phyloP scores from a whole-genome alignment of 176 grass and related monocot genomes.

The Poa pratensis region DNA sequence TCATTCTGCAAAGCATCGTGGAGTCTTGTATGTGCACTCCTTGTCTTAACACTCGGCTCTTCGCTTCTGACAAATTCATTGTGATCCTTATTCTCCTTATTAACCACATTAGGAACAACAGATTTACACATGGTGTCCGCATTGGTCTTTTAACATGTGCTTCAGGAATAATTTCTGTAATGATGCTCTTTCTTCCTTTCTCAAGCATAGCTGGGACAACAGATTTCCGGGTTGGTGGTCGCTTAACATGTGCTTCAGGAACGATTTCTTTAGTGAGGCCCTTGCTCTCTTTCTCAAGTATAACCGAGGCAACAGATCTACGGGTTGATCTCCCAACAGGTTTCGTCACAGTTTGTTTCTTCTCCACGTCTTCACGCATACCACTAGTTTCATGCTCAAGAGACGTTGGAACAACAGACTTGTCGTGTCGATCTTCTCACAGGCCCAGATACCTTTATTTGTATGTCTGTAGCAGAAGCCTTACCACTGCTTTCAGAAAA shows the following conservation, averaged over 20 bases:
- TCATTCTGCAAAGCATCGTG: neutral
- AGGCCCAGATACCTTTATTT: neutral
- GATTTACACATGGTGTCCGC: conserved; percentile 18
- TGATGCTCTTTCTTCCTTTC: conserved; percentile 17
- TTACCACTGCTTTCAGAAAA: conserved; percentile 3
- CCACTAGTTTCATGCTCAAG: conserved; percentile 16
- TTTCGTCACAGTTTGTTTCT: conserved; percentile 20
- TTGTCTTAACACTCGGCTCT: neutral
- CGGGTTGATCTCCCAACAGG: conserved; percentile 24
- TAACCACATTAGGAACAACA: conserved; percentile 7
- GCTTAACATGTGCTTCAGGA: conserved; percentile 29
- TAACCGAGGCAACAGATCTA: conserved; percentile 34
- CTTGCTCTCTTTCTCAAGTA: conserved; percentile 35
- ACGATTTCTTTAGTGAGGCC: conserved; percentile 1
- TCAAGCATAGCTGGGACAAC: conserved; percentile 9
- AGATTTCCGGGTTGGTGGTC: conserved; percentile 15
- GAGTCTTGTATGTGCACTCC: neutral
- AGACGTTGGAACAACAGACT: conserved; percentile 20
- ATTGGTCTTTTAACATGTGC: neutral
- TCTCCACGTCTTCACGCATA: neutral
- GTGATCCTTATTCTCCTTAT: neutral
- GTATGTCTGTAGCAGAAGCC: neutral
- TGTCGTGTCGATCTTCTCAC: conserved; percentile 22
- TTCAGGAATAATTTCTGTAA: conserved; percentile 23
- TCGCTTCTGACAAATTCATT: conserved; percentile 14